Evolutionary conservation across 306 rosid genomes (phyloP).

Genomic region (Dalbergia cultrata): DNA sequence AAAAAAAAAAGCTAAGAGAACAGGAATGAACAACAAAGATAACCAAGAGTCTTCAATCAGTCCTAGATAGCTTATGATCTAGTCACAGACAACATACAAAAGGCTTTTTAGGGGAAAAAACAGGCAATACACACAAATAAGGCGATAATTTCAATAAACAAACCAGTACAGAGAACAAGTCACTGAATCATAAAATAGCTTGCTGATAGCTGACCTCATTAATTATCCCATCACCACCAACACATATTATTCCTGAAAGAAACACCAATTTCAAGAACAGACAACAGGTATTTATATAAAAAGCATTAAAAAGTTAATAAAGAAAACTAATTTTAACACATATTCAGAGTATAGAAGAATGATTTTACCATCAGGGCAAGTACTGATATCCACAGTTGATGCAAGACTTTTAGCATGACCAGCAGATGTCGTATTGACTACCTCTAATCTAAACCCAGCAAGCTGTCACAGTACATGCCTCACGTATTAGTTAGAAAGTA

Average conservation of each 20-base stretch:
- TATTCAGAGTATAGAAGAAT: slow-evolving; percentile 33
- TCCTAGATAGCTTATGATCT: slow-evolving; percentile 29
- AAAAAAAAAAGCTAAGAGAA: slow-evolving; percentile 1
- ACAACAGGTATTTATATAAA: slow-evolving; percentile 30
- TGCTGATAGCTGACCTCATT: slow-evolving; percentile 87
- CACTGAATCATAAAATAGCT: slow-evolving; percentile 23
- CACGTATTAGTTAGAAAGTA: slow-evolving; percentile 40
- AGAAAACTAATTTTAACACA: slow-evolving; percentile 42
- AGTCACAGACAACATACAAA: slow-evolving; percentile 16
- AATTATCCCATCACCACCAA: slow-evolving; percentile 99
- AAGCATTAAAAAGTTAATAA: slow-evolving; percentile 32
- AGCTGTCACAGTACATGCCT: slow-evolving; percentile 77
- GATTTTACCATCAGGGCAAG: slow-evolving; percentile 92
- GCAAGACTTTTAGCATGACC: slow-evolving; percentile 97
- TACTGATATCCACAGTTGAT: slow-evolving; percentile 86
- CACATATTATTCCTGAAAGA: slow-evolving; percentile 93
- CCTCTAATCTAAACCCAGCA: slow-evolving; percentile 98
- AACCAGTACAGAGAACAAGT: slow-evolving; percentile 35
- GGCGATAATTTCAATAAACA: slow-evolving; percentile 21
- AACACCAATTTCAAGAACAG: slow-evolving; percentile 25
- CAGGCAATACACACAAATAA: slow-evolving; percentile 17
- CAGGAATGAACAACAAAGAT: slow-evolving; percentile 24
- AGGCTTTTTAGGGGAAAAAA: slow-evolving; percentile 27
- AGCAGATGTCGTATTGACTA: slow-evolving; percentile 88
- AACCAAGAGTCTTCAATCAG: slow-evolving; percentile 13